Conservation (phyloP, 805 yeast genomes). For the Tetrapisispora phaffii region DNA sequence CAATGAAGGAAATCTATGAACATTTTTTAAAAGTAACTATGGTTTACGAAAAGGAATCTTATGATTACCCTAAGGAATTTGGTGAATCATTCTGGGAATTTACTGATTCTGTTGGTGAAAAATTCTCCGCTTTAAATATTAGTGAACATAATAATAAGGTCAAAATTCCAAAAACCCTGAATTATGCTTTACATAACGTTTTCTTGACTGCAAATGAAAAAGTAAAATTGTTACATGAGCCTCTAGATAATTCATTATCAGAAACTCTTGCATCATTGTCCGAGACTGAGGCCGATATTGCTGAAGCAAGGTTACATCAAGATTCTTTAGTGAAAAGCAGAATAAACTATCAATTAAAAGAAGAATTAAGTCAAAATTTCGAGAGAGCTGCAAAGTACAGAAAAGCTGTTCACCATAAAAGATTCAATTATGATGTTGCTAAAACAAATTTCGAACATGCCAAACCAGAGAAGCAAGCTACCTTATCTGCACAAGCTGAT, state of each 20-base stretch:
- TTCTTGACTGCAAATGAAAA: slow-evolving; percentile 36
- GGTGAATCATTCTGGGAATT: slow-evolving; percentile 63
- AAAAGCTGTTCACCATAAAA: slow-evolving; percentile 63
- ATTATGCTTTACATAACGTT: slow-evolving; percentile 70
- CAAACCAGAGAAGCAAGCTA: slow-evolving; percentile 56
- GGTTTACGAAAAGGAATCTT: slow-evolving; percentile 58
- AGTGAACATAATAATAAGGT: not conserved
- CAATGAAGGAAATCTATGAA: slow-evolving; percentile 56
- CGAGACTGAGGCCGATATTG: slow-evolving; percentile 60
- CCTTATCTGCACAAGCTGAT: slow-evolving; percentile 66
- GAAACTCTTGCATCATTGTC: slow-evolving; percentile 58
- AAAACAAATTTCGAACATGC: slow-evolving; percentile 46
- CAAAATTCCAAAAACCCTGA: slow-evolving; percentile 57
- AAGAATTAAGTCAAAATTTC: slow-evolving; percentile 51
- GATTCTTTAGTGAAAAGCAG: slow-evolving; percentile 60
- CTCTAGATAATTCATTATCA: slow-evolving; percentile 35
- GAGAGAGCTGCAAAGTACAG: slow-evolving; percentile 59
- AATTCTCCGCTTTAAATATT: slow-evolving; percentile 17
- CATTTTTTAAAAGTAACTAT: slow-evolving; percentile 41
- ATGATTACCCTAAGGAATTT: slow-evolving; percentile 68
- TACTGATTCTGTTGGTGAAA: slow-evolving; percentile 51
- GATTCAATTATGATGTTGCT: slow-evolving; percentile 72
- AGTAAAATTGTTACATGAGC: slow-evolving; percentile 18
- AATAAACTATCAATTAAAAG: slow-evolving; percentile 57
- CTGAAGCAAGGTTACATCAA: slow-evolving; percentile 74